A percentile compares a stretch with the other conserved stretches of the same genome.
Evolutionary conservation across 2,329 filamentous ascomycete genomes (phyloP).

Genomic region (Diplodia scrobiculata): DNA sequence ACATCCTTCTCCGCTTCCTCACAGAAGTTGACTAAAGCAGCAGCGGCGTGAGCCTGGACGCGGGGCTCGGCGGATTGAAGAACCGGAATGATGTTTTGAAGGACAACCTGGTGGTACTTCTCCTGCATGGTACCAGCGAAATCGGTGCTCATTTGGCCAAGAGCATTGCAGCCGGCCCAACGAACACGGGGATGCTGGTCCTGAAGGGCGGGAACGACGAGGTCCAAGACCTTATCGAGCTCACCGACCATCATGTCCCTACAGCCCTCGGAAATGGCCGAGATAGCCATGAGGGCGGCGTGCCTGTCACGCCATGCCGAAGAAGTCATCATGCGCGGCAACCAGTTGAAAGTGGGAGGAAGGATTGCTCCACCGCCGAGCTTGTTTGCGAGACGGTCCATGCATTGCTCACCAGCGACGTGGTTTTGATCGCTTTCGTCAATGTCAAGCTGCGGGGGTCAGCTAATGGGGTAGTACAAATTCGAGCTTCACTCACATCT

Average conservation of each 20-base stretch:
- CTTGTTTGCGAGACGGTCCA: slow-evolving; percentile 97
- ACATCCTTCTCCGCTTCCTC: slow-evolving; percentile 94
- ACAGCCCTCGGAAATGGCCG: slow-evolving; percentile 96
- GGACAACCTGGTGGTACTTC: slow-evolving; percentile 84
- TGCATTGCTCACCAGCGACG: slow-evolving; percentile 95
- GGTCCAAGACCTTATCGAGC: slow-evolving; percentile 86
- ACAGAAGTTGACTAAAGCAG: slow-evolving; percentile 98
- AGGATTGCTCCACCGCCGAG: slow-evolving; percentile 91
- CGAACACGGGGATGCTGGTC: slow-evolving; percentile 91
- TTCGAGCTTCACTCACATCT: slow-evolving; percentile 63
- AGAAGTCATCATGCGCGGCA: slow-evolving; percentile 96
- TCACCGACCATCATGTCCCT: slow-evolving; percentile 94
- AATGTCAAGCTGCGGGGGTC: slow-evolving; percentile 69
- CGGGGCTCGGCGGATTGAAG: slow-evolving; percentile 83
- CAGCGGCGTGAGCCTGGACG: slow-evolving; percentile 94
- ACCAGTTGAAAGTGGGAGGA: slow-evolving; percentile 92
- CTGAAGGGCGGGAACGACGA: slow-evolving; percentile 88
- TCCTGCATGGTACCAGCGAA: slow-evolving; percentile 98
- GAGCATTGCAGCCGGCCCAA: slow-evolving; percentile 95
- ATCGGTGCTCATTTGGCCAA: slow-evolving; percentile 99
- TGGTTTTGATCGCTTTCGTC: slow-evolving; percentile 98
- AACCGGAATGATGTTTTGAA: slow-evolving; percentile 90
- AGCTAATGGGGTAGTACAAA: slow-evolving; percentile 25
- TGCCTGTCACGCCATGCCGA: slow-evolving; percentile 93
- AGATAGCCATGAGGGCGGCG: slow-evolving; percentile 97